Percentiles rank a stretch among this genome's conserved stretches.
These are phyloP conservation scores for Wickerhamomyces sydowiorum DNA, from an alignment of 805 yeast species.

Conservation along the genomic window DNA sequence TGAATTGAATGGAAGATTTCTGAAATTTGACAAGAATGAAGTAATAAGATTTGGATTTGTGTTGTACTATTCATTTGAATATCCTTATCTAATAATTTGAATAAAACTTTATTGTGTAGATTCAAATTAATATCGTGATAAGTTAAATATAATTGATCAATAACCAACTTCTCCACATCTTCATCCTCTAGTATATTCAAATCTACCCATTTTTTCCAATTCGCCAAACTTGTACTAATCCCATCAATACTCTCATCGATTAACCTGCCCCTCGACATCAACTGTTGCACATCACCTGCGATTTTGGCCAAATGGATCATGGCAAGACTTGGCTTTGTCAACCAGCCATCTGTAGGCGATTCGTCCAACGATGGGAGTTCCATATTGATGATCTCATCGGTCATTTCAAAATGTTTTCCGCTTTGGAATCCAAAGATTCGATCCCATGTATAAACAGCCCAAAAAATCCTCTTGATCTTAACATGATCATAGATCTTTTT, in stretches of 20 bases:
- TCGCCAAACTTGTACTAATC: conserved; percentile 11
- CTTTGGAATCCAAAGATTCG: conserved; percentile 45
- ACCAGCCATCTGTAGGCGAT: conserved; percentile 40
- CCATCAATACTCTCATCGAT: conserved; percentile 8
- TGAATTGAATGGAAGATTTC: conserved; percentile 26
- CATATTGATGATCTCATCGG: conserved; percentile 32
- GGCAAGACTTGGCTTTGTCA: conserved; percentile 39
- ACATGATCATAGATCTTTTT: conserved; percentile 29
- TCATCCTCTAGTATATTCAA: conserved; percentile 5
- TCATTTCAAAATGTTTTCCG: conserved; percentile 37
- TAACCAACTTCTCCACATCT: conserved; percentile 11
- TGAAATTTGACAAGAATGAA: conserved; percentile 27
- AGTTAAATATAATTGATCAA: conserved; percentile 15
- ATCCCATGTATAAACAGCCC: conserved; percentile 51
- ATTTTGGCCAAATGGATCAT: conserved; percentile 38
- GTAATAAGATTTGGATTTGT: conserved; percentile 21
- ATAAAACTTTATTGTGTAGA: conserved; percentile 14
- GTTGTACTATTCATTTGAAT: conserved; percentile 15
- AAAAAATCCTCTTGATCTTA: conserved; percentile 48
- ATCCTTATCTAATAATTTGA: conserved; percentile 12
- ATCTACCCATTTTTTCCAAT: conserved; percentile 15
- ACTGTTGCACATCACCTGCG: conserved; percentile 31
- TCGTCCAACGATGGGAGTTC: conserved; percentile 23
- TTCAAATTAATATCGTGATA: conserved; percentile 15
- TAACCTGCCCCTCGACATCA: conserved; percentile 15